Conservation (phyloP, 106 monocot genomes). For the Dendrobium chrysotoxum region DNA sequence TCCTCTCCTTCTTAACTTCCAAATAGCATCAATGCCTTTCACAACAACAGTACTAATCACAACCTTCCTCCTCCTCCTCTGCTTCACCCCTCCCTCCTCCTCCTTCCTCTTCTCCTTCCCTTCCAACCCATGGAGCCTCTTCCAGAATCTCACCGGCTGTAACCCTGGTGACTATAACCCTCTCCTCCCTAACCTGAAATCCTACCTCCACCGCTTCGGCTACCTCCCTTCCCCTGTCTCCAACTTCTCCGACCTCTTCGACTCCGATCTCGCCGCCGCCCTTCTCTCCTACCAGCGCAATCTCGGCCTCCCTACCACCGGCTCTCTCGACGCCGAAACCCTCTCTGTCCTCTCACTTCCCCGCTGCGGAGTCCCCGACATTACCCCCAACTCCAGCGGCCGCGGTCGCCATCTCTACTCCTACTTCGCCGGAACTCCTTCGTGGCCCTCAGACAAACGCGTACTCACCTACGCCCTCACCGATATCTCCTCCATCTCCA, state of each 20-base stretch:
- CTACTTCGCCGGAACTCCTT: conserved; percentile 64
- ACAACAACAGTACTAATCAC: background rate
- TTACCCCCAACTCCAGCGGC: conserved; percentile 33
- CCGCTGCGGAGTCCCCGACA: conserved; percentile 82
- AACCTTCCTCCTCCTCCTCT: conserved; percentile 8
- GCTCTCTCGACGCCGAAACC: conserved; percentile 57
- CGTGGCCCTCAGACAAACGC: conserved; percentile 38
- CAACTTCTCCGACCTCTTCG: conserved; percentile 64
- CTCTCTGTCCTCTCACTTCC: conserved; percentile 52
- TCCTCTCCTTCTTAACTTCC: background rate
- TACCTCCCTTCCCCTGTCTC: conserved; percentile 37
- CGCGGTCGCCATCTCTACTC: conserved; percentile 57
- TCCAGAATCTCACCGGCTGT: conserved; percentile 69
- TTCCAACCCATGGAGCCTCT: conserved; percentile 44
- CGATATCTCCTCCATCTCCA: conserved; percentile 30
- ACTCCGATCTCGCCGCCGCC: conserved; percentile 39
- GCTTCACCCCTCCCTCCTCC: background rate
- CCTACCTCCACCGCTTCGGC: conserved; percentile 64
- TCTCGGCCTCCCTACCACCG: conserved; percentile 58
- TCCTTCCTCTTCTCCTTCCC: conserved; percentile 9
- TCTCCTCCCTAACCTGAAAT: conserved; percentile 44
- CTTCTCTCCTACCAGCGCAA: conserved; percentile 62
- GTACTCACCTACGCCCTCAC: conserved; percentile 59
- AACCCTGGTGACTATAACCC: conserved; percentile 37
- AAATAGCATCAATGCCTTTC: background rate